Evolutionary conservation across 2,329 filamentous ascomycete species (phyloP).

Genomic region (Myriosclerotinia curreyana): DNA sequence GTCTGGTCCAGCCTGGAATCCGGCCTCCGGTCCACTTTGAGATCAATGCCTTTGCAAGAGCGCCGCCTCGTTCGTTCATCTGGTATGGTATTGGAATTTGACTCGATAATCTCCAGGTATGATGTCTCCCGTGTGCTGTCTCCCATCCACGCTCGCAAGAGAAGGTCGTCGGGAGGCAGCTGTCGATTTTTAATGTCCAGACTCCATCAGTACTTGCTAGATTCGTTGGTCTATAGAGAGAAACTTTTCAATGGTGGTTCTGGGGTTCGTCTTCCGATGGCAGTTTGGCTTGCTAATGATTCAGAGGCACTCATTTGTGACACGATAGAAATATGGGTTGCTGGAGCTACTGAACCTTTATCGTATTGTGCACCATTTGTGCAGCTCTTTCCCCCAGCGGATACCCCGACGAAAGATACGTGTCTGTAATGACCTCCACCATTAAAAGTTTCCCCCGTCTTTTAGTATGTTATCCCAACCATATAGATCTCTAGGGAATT

Average conservation of each 20-base stretch:
- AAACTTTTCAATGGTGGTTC: no score
- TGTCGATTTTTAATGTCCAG: no score
- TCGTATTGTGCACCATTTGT: neutral
- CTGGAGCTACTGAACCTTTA: neutral
- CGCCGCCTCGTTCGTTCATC: neutral
- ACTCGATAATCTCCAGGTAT: no score
- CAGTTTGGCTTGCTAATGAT: no score
- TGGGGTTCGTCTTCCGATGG: no score
- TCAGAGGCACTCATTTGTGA: no score
- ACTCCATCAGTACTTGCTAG: no score
- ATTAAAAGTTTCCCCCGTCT: neutral
- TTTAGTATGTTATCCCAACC: neutral
- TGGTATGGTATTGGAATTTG: no score
- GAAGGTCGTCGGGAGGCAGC: neutral
- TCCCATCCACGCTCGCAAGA: no score
- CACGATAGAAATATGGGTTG: neutral
- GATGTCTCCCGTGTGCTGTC: accelerated
- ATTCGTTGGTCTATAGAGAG: no score
- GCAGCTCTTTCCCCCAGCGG: neutral
- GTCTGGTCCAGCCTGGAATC: neutral
- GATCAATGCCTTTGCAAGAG: neutral
- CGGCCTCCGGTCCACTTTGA: neutral
- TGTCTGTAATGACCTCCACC: neutral
- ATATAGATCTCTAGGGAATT: neutral
- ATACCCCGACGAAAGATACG: neutral